Conservation (phyloP, 169 alveolate species). For the Plasmodium coatneyi region DNA sequence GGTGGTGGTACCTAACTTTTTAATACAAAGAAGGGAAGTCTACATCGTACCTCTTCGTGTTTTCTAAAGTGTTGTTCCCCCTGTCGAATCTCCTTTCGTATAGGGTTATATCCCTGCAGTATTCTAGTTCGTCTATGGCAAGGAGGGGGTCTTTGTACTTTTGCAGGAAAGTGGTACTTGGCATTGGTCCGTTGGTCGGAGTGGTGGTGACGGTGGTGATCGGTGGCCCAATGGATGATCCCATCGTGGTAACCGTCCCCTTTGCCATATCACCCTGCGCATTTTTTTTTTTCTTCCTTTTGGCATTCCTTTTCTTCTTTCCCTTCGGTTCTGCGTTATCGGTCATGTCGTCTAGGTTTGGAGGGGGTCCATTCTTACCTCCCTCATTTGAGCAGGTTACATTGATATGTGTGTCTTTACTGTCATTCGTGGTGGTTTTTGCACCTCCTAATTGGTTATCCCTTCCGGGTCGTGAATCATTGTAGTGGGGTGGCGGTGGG, state of each 20-base stretch:
- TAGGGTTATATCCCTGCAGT: constrained; percentile 51
- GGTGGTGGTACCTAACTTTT: neutral
- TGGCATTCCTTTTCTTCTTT: neutral
- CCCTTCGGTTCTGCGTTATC: constrained; percentile 2
- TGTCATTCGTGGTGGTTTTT: neutral
- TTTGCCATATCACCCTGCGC: neutral
- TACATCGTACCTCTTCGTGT: constrained; percentile 26
- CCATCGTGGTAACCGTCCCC: neutral
- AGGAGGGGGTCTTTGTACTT: neutral
- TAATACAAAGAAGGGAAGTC: constrained; percentile 39
- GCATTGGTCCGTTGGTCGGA: neutral
- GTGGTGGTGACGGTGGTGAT: neutral
- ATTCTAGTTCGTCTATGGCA: constrained; percentile 9
- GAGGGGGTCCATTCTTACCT: neutral
- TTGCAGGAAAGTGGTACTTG: neutral
- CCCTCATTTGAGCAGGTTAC: neutral
- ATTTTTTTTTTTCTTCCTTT: constrained; percentile 3
- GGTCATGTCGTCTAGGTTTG: neutral
- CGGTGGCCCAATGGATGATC: neutral
- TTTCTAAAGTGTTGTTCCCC: neutral
- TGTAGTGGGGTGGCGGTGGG: neutral
- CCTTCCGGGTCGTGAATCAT: neutral
- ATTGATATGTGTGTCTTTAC: neutral
- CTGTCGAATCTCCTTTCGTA: constrained; percentile 43
- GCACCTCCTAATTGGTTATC: neutral